Evolutionary conservation across 495 filamentous ascomycete species (phyloP), one percentile per base, ranked within the genome.

Genomic region (Podospora conica): DNA sequence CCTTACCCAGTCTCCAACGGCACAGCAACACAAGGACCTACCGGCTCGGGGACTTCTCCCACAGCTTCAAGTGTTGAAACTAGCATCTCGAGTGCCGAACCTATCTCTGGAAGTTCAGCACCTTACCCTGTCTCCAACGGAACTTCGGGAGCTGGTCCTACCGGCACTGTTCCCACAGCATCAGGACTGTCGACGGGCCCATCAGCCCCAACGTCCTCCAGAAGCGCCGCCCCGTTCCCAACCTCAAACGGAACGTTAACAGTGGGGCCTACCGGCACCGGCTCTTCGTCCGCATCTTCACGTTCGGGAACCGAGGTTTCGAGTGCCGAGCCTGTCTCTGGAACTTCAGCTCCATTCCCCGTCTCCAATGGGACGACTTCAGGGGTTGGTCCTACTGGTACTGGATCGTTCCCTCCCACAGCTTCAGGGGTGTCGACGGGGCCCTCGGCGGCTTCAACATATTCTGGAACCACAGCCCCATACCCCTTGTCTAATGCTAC

Each of bases 401-500:
- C 65, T 22, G 55, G 23, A 20, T n/a, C 61, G 5, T 48, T n/a
- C 28, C 3, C 55, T 15, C 55, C 53, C 18, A 65, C 57, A 25
- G 11, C 57, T 40, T 67, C 68, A 64, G 23, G 61, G 3, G 8
- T 55, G 18, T 55, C 23, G 40, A 55, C 20, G 6, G 29, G 55
- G 18, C 25, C 25, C 8, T 57, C 55, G 25, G n/a, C 20, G n/a
- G 18, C 22, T 29, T 27, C 31, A 65, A 21, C 33, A 18, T 15
- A 20, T 3, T 62, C 60, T 53, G 33, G 55, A 23, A 27, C 3
- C 21, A 57, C 28, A 33, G 15, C 56, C 5, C 64, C 67, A 0
- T 68, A 40, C 11, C 66, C 69, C 9, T 29, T 68, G 18, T 65
- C 64, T 21, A 71, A 73, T 63, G 71, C 66, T 3, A 73, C 70